Evolutionary conservation across 345 rosid genomes (phyloP), one percentile per base, ranked within the genome.

Genomic region (Eucalyptus pauciflora): DNA sequence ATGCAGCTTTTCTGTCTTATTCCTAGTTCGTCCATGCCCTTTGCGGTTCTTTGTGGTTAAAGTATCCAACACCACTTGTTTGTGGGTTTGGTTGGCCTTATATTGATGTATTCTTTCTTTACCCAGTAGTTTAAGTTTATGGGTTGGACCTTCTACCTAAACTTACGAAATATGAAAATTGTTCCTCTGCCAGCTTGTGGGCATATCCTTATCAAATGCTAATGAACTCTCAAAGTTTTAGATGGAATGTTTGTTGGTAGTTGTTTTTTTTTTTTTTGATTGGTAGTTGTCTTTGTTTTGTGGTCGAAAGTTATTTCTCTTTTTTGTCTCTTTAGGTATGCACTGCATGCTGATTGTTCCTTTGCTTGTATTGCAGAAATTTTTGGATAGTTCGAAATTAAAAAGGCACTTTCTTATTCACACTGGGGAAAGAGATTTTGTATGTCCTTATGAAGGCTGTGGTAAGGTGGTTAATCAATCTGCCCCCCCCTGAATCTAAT

Each of bases 361-460:
- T 46, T 48, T 89, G 88, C 67, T 89, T 43, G n/a, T 69, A 13
- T 85, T 93, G 95, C 96, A 98, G 99, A 98, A 98, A 94, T 98
- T 98, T 94, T 91, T 97, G 92, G 99, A 98, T 93, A 96, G 99
- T 94, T 98, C 99, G 54, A 98, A 98, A 94, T 93, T 98, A 92
- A 98, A 98, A 92, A 94, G 99, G 91, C 99, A 98, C 92, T 93
- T 90, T 90, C 96, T 98, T 88, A 98, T 95, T 93, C 99, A 98
- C 93, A 97, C 99, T 33, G 99, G 99, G 33, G 99, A 94, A 89
- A 94, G 99, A 89, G 95, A 93, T 88, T 97, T 91, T 91, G 90
- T 98, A 27, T 98, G 99, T 90, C 97, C 99, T 86, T 94, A 95
- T 94, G 98, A 95, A 94, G 99, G 99, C 69, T 98, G 99, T 93